Evolutionary conservation across 1,284 basidiomycete species (phyloP), one percentile per base, ranked within the genome.

Genomic region (Kalmanozyma brasiliensis): DNA sequence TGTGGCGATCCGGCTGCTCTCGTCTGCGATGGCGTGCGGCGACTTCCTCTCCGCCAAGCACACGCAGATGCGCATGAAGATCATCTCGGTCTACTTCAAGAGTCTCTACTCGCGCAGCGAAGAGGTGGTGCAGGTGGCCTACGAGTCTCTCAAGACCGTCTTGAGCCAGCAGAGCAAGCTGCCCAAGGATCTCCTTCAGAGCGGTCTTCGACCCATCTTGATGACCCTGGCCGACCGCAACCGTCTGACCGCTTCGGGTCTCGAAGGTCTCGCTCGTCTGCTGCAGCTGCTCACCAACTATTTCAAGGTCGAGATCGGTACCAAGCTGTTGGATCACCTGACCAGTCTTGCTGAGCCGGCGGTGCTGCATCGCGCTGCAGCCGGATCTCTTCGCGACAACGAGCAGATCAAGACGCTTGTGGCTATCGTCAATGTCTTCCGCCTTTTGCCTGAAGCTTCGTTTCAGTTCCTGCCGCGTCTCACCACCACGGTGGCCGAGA

Each of bases 271-370:
- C 22, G 95, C 96, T 13, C 89, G 94, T n/a, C 87, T 99, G 59
- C 85, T 99, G 46, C 93, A 97, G 82, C 87, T 98, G 8, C 84
- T 99, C 53, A 97, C 94, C 43, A 98, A 96, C 82, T 99, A 99
- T 84, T 99, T 99, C 89, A 98, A 98, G 83, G 95, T 98, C 38
- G 96, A 99, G 84, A 98, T 99, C 73, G 97, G 96, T 9, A 89
- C 92, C 83, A 98, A 98, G 84, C 87, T 99, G 8, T 86, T 99
- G 16, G 94, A 98, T 77, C 96, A 99, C 83, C 72, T 82, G 40
- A 62, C 73, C 35, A 69, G 64, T 19, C 67, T 82, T 16, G 76
- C 79, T 4, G 73, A 80, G 33, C 76, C 76, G 1, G 59, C 66
- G 11, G 66, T 72, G 34, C 65, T 82, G 33, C 74, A 72, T 30